Conservation (phyloP, 1,139 yeast species). For the Hansenula anomala region DNA sequence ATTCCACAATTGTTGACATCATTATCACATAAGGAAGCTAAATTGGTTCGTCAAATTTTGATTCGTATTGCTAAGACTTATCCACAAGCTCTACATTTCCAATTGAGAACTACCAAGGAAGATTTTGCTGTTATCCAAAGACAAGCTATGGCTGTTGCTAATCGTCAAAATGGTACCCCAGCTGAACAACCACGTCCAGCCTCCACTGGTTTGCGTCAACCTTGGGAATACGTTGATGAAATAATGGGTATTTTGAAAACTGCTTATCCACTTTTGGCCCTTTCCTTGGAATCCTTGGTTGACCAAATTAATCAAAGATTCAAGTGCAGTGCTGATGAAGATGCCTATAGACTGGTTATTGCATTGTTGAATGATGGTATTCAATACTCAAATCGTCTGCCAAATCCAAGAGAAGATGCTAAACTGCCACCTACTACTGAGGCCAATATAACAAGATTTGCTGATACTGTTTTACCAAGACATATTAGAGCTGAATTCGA, state of each 20-base stretch:
- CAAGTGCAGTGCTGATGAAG: slow-evolving; percentile 94
- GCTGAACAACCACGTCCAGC: slow-evolving; percentile 13
- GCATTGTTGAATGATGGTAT: slow-evolving; percentile 93
- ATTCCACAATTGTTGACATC: slow-evolving; percentile 92
- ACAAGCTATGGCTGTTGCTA: slow-evolving; percentile 61
- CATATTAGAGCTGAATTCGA: slow-evolving; percentile 90
- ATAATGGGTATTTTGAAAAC: slow-evolving; percentile 93
- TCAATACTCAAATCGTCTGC: slow-evolving; percentile 76
- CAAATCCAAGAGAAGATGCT: slow-evolving; percentile 84
- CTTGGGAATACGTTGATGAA: slow-evolving; percentile 95
- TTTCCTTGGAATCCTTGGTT: slow-evolving; percentile 89
- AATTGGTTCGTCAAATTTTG: slow-evolving; percentile 79
- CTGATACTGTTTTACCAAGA: slow-evolving; percentile 89
- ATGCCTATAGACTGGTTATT: slow-evolving; percentile 88
- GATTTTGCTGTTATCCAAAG: slow-evolving; percentile 87
- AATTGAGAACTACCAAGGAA: slow-evolving; percentile 89
- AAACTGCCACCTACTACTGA: slow-evolving; percentile 90
- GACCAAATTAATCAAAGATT: slow-evolving; percentile 94
- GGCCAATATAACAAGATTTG: slow-evolving; percentile 82
- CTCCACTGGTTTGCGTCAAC: slow-evolving; percentile 45
- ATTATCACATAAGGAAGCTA: slow-evolving; percentile 86
- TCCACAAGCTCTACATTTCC: slow-evolving; percentile 97
- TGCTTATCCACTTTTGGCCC: slow-evolving; percentile 89
- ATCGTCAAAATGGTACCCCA: slow-evolving; percentile 28
- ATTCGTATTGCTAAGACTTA: slow-evolving; percentile 91